These are phyloP conservation scores for Vigna unguiculata DNA, from an alignment of 306 rosid genomes.

Conservation along the genomic window DNA sequence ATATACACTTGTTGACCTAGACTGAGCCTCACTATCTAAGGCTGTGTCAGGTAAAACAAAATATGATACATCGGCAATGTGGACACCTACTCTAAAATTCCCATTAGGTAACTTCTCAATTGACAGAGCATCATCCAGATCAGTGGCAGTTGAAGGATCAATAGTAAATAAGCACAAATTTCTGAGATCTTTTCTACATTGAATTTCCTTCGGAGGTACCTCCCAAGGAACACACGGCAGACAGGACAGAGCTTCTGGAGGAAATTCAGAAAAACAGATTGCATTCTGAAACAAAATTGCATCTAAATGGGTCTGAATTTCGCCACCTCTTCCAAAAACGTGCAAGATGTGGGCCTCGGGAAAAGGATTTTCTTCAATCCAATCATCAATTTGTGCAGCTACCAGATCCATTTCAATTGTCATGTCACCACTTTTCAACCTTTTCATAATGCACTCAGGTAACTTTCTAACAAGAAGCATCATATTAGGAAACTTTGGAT, in stretches of 20 bases:
- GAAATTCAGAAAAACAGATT: conserved; percentile 65
- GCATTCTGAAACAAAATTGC: conserved; percentile 83
- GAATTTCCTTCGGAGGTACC: conserved; percentile 67
- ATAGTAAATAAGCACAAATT: conserved; percentile 79
- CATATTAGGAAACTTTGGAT: conserved; percentile 75
- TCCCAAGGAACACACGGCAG: conserved; percentile 79
- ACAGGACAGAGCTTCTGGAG: conserved; percentile 65
- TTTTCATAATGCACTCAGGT: conserved; percentile 65
- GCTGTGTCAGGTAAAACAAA: conserved; percentile 78
- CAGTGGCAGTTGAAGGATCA: conserved; percentile 87
- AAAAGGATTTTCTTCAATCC: conserved; percentile 69
- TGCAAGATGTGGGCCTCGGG: conserved; percentile 71
- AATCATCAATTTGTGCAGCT: conserved; percentile 72
- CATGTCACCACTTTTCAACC: conserved; percentile 65
- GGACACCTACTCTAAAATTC: conserved; percentile 82
- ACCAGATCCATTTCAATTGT: conserved; percentile 73
- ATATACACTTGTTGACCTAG: conserved; percentile 83
- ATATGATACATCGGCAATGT: conserved; percentile 86
- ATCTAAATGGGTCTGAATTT: conserved; percentile 70
- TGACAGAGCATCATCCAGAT: conserved; percentile 93
- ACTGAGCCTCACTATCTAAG: conserved; percentile 73
- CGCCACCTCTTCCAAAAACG: conserved; percentile 73
- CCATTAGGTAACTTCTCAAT: conserved; percentile 73
- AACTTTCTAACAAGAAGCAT: conserved; percentile 59
- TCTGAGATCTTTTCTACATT: conserved; percentile 74